phyloP scores from a whole-genome alignment of 2,329 filamentous ascomycete species.

The Diaporthe capsici region DNA sequence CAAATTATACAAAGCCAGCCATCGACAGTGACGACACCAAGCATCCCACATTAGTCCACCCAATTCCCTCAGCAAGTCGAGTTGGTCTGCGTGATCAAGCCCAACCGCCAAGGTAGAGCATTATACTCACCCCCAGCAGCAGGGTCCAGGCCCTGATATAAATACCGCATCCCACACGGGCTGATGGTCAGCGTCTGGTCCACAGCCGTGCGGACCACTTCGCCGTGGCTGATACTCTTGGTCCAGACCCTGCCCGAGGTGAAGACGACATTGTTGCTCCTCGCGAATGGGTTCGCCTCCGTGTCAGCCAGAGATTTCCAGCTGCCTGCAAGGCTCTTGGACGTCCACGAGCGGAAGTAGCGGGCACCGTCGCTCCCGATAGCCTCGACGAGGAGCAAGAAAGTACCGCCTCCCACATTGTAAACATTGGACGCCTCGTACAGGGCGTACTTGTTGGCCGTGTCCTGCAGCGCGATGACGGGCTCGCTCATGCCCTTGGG shows the following conservation, averaged over 20 bases:
- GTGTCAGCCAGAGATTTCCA: not conserved
- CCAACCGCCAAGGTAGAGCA: not conserved
- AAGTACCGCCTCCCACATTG: not conserved
- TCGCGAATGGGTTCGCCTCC: not conserved
- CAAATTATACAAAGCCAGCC: not conserved
- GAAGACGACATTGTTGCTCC: not conserved
- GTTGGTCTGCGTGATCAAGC: not conserved
- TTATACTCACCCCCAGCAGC: not conserved
- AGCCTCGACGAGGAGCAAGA: not conserved
- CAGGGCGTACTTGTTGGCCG: not conserved
- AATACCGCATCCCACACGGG: not conserved
- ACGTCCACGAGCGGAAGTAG: not conserved
- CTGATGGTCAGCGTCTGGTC: conserved; percentile 1
- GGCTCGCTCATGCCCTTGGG: not conserved
- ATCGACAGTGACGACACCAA: no score
- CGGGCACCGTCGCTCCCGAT: not conserved
- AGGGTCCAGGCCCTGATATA: not conserved
- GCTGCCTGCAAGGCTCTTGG: not conserved
- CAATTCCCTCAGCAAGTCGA: not conserved
- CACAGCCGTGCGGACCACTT: not conserved
- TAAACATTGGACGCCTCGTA: not conserved
- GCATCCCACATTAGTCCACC: no score
- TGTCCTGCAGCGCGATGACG: conserved; percentile 1
- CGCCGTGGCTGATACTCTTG: not conserved
- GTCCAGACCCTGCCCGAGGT: not conserved